Evolutionary conservation across 2,329 filamentous ascomycete genomes (phyloP), one percentile per base, ranked within the genome.

Genomic region (Cryphonectria nitschkei): DNA sequence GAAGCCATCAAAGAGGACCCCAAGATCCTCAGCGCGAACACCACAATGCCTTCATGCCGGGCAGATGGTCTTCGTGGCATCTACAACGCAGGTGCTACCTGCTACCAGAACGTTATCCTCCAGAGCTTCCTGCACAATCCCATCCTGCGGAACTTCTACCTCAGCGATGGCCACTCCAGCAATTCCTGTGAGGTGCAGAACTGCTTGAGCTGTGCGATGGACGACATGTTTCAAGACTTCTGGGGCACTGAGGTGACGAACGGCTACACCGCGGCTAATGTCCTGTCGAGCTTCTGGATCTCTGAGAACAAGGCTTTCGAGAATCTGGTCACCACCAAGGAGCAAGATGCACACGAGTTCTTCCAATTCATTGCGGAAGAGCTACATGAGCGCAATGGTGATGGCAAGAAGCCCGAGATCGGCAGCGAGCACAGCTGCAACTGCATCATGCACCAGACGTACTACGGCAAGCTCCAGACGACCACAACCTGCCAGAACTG

Each of bases 61-160:
- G 94, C 94, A 26, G 94, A 92, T 75, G 95, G 96, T 13, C 88
- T 98, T 54, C 90, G 96, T 50, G 95, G 95, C 43, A 92, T 99
- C 72, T 98, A 97, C 81, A 99, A 98, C 78, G 95, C 97, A 79
- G 96, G 95, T n/a, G 94, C 97, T 71, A 98, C 96, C 14, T 99
- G 95, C 83, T 99, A 98, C 81, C 95, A 98, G 87, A 97, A 96
- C 76, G 95, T 98, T 41, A 94, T 98, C 64, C 86, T 99, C 22
- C 96, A 98, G 80, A 94, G 92, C 70, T 90, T 99, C 76, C 88
- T 98, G 68, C 95, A 98, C 82, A 98, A 98, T 78, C 95, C 95
- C 0, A 87, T 98, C 61, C 87, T 99, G 41, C 90, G 93, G 72
- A 95, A 95, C 76, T 98, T 93, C 81, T 98, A 97, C 80, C 90